A percentile compares a stretch with the other conserved stretches of the same genome.
Conservation (phyloP, 2,329 filamentous ascomycete genomes). For the Xylariaceae sp. region DNA sequence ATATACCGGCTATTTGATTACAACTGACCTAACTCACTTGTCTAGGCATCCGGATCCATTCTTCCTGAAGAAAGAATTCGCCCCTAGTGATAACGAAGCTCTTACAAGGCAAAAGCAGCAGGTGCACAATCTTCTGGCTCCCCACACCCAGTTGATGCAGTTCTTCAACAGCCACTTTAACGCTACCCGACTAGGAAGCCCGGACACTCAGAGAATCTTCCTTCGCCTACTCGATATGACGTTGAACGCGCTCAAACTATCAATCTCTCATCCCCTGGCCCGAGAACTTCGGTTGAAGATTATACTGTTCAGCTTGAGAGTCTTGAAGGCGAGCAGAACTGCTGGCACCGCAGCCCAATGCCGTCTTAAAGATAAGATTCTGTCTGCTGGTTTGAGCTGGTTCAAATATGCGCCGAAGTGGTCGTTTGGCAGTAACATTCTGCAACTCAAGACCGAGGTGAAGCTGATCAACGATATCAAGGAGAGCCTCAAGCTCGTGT, state of each 20-base stretch:
- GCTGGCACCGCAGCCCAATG: constrained; percentile 62
- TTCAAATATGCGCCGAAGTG: constrained; percentile 78
- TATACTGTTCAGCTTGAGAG: constrained; percentile 72
- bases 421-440: constrained; percentile 90
- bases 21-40: constrained; percentile 33
- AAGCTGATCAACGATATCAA: constrained; percentile 74
- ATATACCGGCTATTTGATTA: neutral
- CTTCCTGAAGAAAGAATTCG: constrained; percentile 85
- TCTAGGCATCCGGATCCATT: constrained; percentile 78
- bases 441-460: constrained; percentile 91
- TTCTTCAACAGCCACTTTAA: constrained; percentile 95
- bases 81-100: constrained; percentile 75
- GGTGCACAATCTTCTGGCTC: constrained; percentile 77
- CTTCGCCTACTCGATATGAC: constrained; percentile 75
- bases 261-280: constrained; percentile 75
- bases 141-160: constrained; percentile 78
- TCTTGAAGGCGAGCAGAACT: constrained; percentile 68
- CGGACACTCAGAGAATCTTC: constrained; percentile 77
- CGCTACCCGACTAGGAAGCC: constrained; percentile 78
- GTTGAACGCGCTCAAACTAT: constrained; percentile 64
- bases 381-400: constrained; percentile 85
- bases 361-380: constrained; percentile 80
- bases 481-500: constrained; percentile 58
- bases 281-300: constrained; percentile 90
- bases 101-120: constrained; percentile 71